Evolutionary conservation across 108 stramenopile genomes (phyloP).

Genomic region (Stephanodiscus minutulus): DNA sequence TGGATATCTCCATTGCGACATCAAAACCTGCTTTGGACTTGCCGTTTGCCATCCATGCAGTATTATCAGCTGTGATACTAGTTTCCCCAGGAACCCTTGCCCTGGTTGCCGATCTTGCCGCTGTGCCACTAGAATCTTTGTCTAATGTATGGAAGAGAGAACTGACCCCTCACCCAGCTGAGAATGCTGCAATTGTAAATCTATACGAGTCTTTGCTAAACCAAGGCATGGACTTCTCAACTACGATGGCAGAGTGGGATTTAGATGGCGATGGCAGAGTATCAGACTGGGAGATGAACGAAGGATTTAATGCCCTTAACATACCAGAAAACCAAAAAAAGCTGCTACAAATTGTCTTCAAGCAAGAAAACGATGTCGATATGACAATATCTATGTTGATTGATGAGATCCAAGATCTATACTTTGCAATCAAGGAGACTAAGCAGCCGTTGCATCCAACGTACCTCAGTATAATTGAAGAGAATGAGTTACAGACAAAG

Average conservation of each 20-base stretch:
- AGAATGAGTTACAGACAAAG: conserved; percentile 39
- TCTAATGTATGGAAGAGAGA: conserved; percentile 17
- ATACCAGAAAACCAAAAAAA: conserved; percentile 24
- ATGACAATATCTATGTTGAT: conserved; percentile 29
- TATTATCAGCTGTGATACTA: conserved; percentile 18
- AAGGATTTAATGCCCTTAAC: conserved; percentile 26
- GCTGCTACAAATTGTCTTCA: conserved; percentile 11
- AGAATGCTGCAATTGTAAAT: conserved; percentile 28
- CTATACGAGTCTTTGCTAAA: conserved; percentile 39
- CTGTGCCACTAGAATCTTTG: conserved; percentile 36
- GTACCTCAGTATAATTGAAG: conserved; percentile 8
- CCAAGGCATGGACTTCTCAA: conserved; percentile 11
- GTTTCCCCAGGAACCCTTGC: conserved; percentile 36
- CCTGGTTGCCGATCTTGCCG: conserved; percentile 22
- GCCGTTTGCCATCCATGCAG: conserved; percentile 35
- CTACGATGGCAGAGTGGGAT: conserved; percentile 30
- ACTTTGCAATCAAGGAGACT: conserved; percentile 33
- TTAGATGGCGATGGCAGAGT: conserved; percentile 36
- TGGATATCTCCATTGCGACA: conserved; percentile 38
- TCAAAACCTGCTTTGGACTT: conserved; percentile 34
- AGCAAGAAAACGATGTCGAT: too few relatives aligned
- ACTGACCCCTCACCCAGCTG: conserved; percentile 26
- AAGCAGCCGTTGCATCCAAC: conserved; percentile 9
- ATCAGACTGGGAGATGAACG: conserved; percentile 32
- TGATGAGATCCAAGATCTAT: conserved; percentile 41